Base-by-base conservation (phyloP, 2,329 filamentous ascomycete genomes). In the Fusarium redolens region DNA sequence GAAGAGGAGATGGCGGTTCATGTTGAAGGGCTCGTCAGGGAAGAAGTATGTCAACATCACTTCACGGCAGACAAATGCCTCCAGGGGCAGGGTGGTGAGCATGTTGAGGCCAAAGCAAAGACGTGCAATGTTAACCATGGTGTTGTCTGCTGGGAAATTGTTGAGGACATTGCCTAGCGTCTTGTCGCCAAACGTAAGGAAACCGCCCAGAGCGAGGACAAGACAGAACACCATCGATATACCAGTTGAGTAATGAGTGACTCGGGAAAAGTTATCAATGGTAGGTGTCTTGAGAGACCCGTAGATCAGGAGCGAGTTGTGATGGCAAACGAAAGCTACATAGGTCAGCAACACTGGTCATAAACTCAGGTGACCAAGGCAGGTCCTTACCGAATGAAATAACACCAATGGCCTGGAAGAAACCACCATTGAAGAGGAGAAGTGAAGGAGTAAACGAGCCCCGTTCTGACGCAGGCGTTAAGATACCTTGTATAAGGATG, bases 71-170 rank as follows among this genome's bases (percentile, higher is more conserved):
- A 99, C 96, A 81, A 99, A 99, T 20, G 95, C 95, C 86, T 99
- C 96, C 68, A 99, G 91, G 1, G 96, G 96, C 40, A 99, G 86
- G 4, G 96, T 98, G 18, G 96, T 98, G 78, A 99, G 90, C 96
- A 99, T 99, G 86, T 99, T 99, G 74, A 99, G 89, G 4, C 96
- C 96, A 80, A 99, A 98, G 83, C 94, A 98, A 56, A 99, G 88
- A 59, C 96, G 92, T 28, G 96, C 96, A 65, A 99, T 88, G 82
- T 98, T 98, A 79, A 98, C 95, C 90, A 98, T 92, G 76, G 92
- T 87, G 82, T 97, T 98, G 83, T 97, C 91, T 25, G 91, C 87
- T 4, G 95, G 93, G 79, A 99, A 98, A 84, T 99, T 99, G 86
- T 99, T 99, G 77, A 99, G 91, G 58, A 99, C 94, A 81, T 99